These are phyloP conservation scores for Schizopora paradoxa DNA, from an alignment of 1,284 basidiomycete genomes.

Conservation along the genomic window DNA sequence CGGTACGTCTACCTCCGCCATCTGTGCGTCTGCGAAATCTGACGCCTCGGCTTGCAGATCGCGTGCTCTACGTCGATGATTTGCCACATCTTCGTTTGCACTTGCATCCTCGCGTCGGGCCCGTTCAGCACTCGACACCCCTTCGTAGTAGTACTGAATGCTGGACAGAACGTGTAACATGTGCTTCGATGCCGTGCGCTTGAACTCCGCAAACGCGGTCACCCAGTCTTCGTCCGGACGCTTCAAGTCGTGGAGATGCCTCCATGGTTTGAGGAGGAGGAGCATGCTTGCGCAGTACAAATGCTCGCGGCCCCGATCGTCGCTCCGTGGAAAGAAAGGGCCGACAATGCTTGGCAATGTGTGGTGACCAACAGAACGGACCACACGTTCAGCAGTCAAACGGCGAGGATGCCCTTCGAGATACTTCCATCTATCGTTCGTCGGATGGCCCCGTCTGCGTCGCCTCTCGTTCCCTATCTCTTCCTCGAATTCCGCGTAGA, in stretches of 20 bases:
- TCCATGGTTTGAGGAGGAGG: neutral
- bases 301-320: neutral
- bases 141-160: neutral
- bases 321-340: neutral
- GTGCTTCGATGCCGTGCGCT: neutral
- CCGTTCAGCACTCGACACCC: too few species aligned
- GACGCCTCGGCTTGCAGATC: too few species aligned
- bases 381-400: neutral
- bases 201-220: neutral
- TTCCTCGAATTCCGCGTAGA: neutral
- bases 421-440: constrained; percentile 16
- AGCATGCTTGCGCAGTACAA: neutral
- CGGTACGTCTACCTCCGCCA: neutral
- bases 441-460: constrained; percentile 11
- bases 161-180: neutral
- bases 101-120: too few species aligned
- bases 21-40: too few species aligned
- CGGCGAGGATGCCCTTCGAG: constrained; percentile 10
- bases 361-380: neutral
- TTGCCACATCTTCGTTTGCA: too few species aligned
- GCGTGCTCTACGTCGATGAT: too few species aligned
- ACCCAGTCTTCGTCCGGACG: neutral
- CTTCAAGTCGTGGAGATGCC: neutral
- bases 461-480: neutral
- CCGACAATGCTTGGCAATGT: neutral